Evolutionary conservation across 768 basidiomycete genomes (phyloP), one percentile per base, ranked within the genome.

Genomic region (Vishniacozyma victoriae): DNA sequence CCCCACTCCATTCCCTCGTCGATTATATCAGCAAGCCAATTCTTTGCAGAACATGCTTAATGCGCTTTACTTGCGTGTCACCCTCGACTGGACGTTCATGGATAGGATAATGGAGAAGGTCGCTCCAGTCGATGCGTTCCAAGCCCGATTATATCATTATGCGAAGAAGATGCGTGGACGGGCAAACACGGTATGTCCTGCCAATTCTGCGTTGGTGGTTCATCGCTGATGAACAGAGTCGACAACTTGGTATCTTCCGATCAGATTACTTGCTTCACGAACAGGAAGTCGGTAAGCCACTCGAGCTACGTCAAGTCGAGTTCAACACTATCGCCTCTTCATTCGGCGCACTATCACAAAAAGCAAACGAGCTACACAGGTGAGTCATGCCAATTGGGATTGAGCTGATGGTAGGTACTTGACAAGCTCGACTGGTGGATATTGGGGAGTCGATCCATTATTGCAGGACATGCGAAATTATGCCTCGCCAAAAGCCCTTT

Each of bases 241-340:
- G 87, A 38, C 86, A 95, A 52, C 79, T 97, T 5, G 91, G 92
- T 16, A 73, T 99, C 16, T 95, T 93, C 73, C 79, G 93, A 46
- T 95, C 91, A 9, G 93, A 99, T 74, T 99, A 96, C 72, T 76
- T 97, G 24, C 73, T 96, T 18, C 89, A 99, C 57, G 71, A 76
- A 6, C 76, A 62, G 0, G 19, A 52, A 2, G 46, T 37, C 18
- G 44, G 52, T 7, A 40, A 46, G 15, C 59, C 62, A 6, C 19
- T 71, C n/a, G 57, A 63, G 27, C 57, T 99, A 54, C 93, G 91
- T 69, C 93, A 99, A 73, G 93, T 97, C 35, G 93, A 99, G 70
- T 95, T 96, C 74, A 99, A 99, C 67, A 95, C 93, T 7, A 92
- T 96, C 54, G 88, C 91, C 2, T 81, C 84, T 0, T 91, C 90